Evolutionary conservation across 2,329 filamentous ascomycete species (phyloP).

Genomic region (Didymellaceae sp.): DNA sequence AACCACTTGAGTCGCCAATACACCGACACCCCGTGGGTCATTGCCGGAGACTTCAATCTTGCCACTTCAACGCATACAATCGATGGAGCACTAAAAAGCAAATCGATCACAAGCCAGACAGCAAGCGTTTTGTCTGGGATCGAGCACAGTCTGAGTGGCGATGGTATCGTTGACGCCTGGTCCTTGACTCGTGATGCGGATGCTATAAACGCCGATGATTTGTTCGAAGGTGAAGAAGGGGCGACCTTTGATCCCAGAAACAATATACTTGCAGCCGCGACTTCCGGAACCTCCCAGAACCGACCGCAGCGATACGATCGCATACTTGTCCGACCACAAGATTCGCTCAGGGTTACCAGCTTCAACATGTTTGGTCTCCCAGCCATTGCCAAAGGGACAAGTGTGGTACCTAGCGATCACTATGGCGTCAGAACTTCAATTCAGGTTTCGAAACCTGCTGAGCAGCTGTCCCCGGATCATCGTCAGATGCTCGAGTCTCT

Average conservation of each 20-base stretch:
- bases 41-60: conserved; percentile 71
- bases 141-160: conserved; percentile 55
- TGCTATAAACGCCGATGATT: conserved; percentile 36
- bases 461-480: background rate
- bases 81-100: conserved; percentile 58
- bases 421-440: conserved; percentile 58
- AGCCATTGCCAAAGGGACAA: conserved; percentile 26
- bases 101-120: conserved; percentile 61
- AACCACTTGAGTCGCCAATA: conserved; percentile 55
- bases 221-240: conserved; percentile 66
- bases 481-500: conserved; percentile 10
- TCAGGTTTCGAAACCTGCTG: conserved; percentile 35
- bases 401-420: conserved; percentile 54
- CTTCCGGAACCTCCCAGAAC: conserved; percentile 62
- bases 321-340: conserved; percentile 60
- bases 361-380: conserved; percentile 67
- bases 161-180: conserved; percentile 62
- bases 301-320: conserved; percentile 71
- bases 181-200: conserved; percentile 51
- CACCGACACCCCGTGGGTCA: conserved; percentile 57
- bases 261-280: conserved; percentile 63
- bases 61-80: conserved; percentile 65
- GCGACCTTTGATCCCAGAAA: conserved; percentile 68
- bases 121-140: conserved; percentile 54
- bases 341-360: conserved; percentile 47